phyloP scores from a whole-genome alignment of 106 monocot species.

The Dendrobium catenatum region DNA sequence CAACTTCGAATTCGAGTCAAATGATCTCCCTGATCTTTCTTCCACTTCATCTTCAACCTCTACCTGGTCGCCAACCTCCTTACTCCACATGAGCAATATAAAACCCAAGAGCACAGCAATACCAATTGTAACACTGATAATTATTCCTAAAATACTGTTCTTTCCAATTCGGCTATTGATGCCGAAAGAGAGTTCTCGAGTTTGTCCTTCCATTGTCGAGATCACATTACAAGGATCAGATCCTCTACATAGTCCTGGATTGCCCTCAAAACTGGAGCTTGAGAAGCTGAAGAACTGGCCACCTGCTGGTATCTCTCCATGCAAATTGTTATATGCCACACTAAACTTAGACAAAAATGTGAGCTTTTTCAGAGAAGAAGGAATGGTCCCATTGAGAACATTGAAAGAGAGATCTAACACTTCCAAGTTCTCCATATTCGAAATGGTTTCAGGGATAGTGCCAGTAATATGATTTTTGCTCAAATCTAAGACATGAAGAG shows the following conservation, averaged over 20 bases:
- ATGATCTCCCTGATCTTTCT: slow-evolving; percentile 16
- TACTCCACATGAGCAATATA: slow-evolving; percentile 44
- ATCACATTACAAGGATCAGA: slow-evolving; percentile 25
- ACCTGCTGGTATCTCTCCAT: slow-evolving; percentile 44
- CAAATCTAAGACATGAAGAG: slow-evolving; percentile 69
- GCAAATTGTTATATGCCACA: slow-evolving; percentile 50
- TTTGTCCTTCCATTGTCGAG: neutral
- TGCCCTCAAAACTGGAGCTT: slow-evolving; percentile 64
- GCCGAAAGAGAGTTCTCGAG: slow-evolving; percentile 9
- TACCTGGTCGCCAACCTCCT: slow-evolving; percentile 16
- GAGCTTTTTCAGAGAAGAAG: slow-evolving; percentile 47
- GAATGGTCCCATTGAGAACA: slow-evolving; percentile 48
- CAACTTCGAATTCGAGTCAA: slow-evolving; percentile 32
- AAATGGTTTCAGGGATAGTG: slow-evolving; percentile 42
- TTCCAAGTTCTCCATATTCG: slow-evolving; percentile 62
- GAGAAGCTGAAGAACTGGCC: slow-evolving; percentile 67
- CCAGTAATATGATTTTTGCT: slow-evolving; percentile 55
- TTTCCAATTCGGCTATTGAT: slow-evolving; percentile 19
- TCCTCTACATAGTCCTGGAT: slow-evolving; percentile 47
- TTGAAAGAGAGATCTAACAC: slow-evolving; percentile 56
- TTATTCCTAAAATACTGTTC: slow-evolving; percentile 40
- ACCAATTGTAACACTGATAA: slow-evolving; percentile 33
- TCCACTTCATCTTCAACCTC: slow-evolving; percentile 28
- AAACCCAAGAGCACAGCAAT: slow-evolving; percentile 35
- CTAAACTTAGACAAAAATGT: slow-evolving; percentile 75